These are phyloP conservation scores for Oldenlandia corymbosa DNA, from an alignment of 257 asterid species.

Conservation along the genomic window DNA sequence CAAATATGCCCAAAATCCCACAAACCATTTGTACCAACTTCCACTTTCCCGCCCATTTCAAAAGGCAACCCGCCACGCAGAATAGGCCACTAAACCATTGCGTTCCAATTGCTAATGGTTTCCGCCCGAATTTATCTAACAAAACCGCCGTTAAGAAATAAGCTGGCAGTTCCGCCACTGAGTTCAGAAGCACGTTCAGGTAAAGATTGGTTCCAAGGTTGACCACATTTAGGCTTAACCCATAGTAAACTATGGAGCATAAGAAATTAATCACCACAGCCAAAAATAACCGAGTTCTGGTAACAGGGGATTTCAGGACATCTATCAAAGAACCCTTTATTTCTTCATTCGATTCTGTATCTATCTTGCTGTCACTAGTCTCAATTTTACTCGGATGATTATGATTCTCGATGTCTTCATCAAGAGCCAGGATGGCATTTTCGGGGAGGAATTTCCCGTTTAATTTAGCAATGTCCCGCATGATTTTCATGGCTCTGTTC, in stretches of 20 bases:
- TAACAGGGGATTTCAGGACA: slow-evolving; percentile 47
- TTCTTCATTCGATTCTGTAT: slow-evolving; percentile 23
- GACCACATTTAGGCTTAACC: slow-evolving; percentile 68
- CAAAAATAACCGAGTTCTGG: slow-evolving; percentile 53
- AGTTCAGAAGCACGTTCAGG: slow-evolving; percentile 61
- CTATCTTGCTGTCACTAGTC: slow-evolving; percentile 6
- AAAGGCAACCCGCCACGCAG: slow-evolving; percentile 46
- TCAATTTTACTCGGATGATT: neutral
- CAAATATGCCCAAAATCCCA: slow-evolving; percentile 66
- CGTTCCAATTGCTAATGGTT: slow-evolving; percentile 69
- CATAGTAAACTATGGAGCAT: slow-evolving; percentile 78
- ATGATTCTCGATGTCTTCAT: slow-evolving; percentile 32
- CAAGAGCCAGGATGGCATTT: slow-evolving; percentile 42
- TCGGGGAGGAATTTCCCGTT: slow-evolving; percentile 49
- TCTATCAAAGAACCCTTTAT: slow-evolving; percentile 57
- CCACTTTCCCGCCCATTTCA: slow-evolving; percentile 31
- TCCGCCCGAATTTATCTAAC: slow-evolving; percentile 56
- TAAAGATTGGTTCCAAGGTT: slow-evolving; percentile 79
- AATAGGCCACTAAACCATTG: slow-evolving; percentile 67
- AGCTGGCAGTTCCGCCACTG: slow-evolving; percentile 84
- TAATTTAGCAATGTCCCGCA: slow-evolving; percentile 52
- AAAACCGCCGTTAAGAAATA: slow-evolving; percentile 53
- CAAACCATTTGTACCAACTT: slow-evolving; percentile 42
- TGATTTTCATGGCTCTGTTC: slow-evolving; percentile 42
- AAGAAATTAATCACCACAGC: slow-evolving; percentile 69